These are phyloP conservation scores for Byssoonygena ceratinophila DNA, from an alignment of 2,329 filamentous ascomycete genomes.

Conservation along the genomic window DNA sequence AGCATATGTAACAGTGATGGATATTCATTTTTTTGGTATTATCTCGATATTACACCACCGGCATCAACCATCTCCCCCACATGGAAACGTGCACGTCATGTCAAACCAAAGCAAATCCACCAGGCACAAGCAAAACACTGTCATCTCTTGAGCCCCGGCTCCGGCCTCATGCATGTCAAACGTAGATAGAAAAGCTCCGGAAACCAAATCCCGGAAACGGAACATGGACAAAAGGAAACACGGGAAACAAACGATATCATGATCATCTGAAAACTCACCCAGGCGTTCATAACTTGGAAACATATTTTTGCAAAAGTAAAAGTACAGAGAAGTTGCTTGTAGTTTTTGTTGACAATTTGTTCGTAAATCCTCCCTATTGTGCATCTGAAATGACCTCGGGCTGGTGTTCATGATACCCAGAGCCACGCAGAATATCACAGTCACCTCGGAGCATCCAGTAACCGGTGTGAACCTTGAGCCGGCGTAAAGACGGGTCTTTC, in stretches of 20 bases:
- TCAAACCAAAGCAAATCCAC: not conserved
- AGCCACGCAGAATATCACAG: not conserved
- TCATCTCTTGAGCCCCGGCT: not conserved
- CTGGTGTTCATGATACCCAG: not conserved
- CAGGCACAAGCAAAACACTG: not conserved
- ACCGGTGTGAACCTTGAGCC: not conserved
- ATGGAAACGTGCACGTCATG: not conserved
- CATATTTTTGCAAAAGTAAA: slow-evolving; percentile 10
- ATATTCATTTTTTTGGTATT: not conserved
- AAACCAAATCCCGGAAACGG: slow-evolving; percentile 1
- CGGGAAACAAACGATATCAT: not conserved
- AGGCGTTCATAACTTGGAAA: not conserved
- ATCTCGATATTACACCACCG: not conserved
- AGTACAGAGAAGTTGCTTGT: slow-evolving; percentile 7
- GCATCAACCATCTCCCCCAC: not conserved
- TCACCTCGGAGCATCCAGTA: not conserved
- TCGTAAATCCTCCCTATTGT: not conserved
- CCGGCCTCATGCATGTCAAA: not conserved
- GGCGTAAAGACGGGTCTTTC: not conserved
- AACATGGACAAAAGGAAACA: not conserved
- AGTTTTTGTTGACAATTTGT: not conserved
- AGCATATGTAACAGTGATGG: too few relatives aligned
- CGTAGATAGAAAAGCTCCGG: not conserved
- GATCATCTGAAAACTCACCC: not conserved
- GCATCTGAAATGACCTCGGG: not conserved